Evolutionary conservation across 495 filamentous ascomycete genomes (phyloP).

Genomic region (Neurospora sp.): DNA sequence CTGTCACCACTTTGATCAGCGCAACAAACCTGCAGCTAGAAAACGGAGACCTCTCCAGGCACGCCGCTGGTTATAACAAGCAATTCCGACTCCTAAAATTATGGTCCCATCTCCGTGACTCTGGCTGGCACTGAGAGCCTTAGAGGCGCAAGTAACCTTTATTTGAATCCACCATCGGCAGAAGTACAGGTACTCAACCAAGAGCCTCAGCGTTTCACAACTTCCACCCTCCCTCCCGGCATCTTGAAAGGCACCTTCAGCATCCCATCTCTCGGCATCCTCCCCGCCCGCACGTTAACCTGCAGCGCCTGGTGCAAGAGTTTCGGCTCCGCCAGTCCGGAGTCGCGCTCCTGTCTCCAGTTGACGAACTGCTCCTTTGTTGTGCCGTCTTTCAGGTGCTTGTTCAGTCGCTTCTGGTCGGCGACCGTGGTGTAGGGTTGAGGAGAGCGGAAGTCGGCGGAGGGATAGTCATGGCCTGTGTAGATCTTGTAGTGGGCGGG

Average conservation of each 20-base stretch:
- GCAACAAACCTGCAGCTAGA: not conserved
- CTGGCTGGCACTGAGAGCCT: not conserved
- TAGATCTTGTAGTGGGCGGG: constrained; percentile 36
- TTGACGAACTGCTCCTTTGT: constrained; percentile 38
- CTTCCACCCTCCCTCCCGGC: not conserved
- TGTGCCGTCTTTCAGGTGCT: constrained; percentile 37
- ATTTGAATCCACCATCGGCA: not conserved
- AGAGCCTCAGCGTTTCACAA: not conserved
- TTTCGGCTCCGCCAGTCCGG: constrained; percentile 35
- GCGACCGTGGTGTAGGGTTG: constrained; percentile 37
- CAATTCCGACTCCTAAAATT: not conserved
- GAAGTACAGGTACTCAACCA: not conserved
- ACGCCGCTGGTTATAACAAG: not conserved
- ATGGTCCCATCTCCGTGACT: not conserved
- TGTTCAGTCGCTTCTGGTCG: constrained; percentile 41
- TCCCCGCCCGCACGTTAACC: constrained; percentile 47
- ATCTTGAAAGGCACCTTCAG: constrained; percentile 31
- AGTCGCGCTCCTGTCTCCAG: constrained; percentile 38
- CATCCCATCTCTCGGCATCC: constrained; percentile 35
- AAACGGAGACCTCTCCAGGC: not conserved
- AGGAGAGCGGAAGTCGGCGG: constrained; percentile 18
- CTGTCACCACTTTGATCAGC: not conserved
- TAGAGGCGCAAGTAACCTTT: not conserved
- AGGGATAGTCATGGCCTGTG: constrained; percentile 44
- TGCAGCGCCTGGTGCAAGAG: constrained; percentile 49